Conservation (phyloP, 805 yeast genomes). For the Saccharomycopsis fibuligera region DNA sequence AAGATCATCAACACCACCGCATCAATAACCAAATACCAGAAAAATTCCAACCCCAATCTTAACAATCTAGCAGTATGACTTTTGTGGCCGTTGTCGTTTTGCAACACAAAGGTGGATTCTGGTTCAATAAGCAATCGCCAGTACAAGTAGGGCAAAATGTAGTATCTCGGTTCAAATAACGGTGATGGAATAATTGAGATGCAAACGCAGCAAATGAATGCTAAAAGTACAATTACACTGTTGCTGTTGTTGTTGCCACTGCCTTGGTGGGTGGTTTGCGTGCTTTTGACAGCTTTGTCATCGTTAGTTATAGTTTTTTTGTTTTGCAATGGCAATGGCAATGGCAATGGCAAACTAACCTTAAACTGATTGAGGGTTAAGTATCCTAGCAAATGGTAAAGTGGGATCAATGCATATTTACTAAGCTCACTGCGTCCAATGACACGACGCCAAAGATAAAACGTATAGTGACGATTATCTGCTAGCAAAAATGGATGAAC, state of each 20-base stretch:
- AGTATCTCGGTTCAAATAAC: constrained; percentile 89
- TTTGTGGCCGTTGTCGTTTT: too few species aligned
- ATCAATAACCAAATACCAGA: constrained; percentile 58
- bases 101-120: neutral
- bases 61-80: too few species aligned
- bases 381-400: constrained; percentile 56
- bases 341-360: constrained; percentile 13
- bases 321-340: too few species aligned
- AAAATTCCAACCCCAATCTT: constrained; percentile 47
- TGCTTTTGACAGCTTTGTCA: too few species aligned
- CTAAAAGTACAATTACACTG: constrained; percentile 33
- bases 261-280: too few species aligned
- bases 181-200: constrained; percentile 83
- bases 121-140: constrained; percentile 54
- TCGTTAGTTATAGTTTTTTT: neutral
- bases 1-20: constrained; percentile 49
- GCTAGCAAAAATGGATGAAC: constrained; percentile 89
- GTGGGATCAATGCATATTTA: constrained; percentile 49
- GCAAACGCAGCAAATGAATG: constrained; percentile 45
- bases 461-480: constrained; percentile 90
- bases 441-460: constrained; percentile 71
- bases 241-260: neutral
- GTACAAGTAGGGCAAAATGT: constrained; percentile 69
- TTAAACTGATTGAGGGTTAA: neutral
- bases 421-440: constrained; percentile 44